Base-by-base conservation (phyloP, 192 early-diverging fungal species). In the Backusella liffmaniae region DNA sequence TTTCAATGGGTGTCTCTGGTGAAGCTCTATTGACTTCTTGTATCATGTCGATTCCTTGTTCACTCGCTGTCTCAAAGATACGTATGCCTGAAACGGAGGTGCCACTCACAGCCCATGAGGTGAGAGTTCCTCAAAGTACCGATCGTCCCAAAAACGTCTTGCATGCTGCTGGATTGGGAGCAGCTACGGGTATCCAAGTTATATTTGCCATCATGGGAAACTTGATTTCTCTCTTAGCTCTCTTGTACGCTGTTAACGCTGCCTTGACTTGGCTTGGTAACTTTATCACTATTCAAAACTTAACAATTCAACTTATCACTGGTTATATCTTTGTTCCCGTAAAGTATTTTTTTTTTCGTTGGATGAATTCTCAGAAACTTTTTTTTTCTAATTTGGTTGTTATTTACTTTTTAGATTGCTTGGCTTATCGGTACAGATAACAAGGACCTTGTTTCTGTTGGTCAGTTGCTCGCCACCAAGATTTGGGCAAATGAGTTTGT, bases 31-130 rank as follows among this genome's bases (percentile, higher is more conserved):
- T 97, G 75, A 94, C 94, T 6, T 89, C 93, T 15, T 96, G 94
- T 83, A 83, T 96, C 86, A 96, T 97, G 94, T 97, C 96, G 29
- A 90, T 97, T 30, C 96, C 96, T 1, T 91, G 91, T 76, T 91
- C 92, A 13, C 77, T 97, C 65, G 88, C 92, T 62, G 85, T 96
- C 75, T 92, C 93, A 83, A 97, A 97, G 87, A 80, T 97, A 76
- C 87, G 92, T 37, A 92, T 91, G 75, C 96, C 96, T 3, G 96
- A 97, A 83, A 91, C 87, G 30, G 93, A 95, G 51, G 90, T 92
- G 44, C 91, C 94, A 7, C 46, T 96, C 76, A 94, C 96, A 34
- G 87, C 86, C n/a, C 92, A 92, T 23, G 83, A 86, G 66, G 86
- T 91, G 41, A 80, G 79, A 13, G 83, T 88, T 1, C 91, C 94